Evolutionary conservation across 116 monocot species (phyloP).

Genomic region (Trichopus zeylanicus): DNA sequence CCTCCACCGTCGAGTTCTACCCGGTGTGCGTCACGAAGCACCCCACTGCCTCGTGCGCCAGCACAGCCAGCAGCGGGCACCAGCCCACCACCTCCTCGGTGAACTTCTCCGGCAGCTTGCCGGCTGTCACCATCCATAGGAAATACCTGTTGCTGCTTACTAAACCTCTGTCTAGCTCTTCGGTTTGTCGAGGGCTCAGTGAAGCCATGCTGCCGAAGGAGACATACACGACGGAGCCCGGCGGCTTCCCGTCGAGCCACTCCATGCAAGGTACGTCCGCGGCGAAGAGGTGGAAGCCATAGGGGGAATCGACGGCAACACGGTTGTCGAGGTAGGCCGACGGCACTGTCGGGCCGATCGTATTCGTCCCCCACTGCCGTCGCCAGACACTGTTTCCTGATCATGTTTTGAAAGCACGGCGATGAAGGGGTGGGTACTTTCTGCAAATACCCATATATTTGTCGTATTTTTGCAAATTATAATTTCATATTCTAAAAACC

Average conservation of each 20-base stretch:
- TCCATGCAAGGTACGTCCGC: constrained; percentile 9
- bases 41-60: constrained; percentile 36
- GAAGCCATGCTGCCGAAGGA: constrained; percentile 47
- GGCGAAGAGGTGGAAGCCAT: constrained; percentile 32
- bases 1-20: constrained; percentile 63
- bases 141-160: constrained; percentile 7
- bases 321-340: constrained; percentile 35
- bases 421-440: too few relatives aligned
- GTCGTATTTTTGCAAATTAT: too few relatives aligned
- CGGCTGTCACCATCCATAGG: constrained; percentile 48
- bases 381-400: constrained; percentile 17
- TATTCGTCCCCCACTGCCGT: constrained; percentile 10
- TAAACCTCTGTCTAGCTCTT: constrained; percentile 31
- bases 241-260: constrained; percentile 20
- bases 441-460: background rate
- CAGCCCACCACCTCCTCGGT: constrained; percentile 5
- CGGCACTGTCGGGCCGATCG: constrained; percentile 51
- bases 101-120: constrained; percentile 22
- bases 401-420: background rate
- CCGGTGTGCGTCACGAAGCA: constrained; percentile 74
- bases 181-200: constrained; percentile 7
- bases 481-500: too few relatives aligned
- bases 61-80: constrained; percentile 42
- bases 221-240: constrained; percentile 38
- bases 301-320: constrained; percentile 18